Conservation (phyloP, 169 alveolate species). For the Eimeria zaria region DNA sequence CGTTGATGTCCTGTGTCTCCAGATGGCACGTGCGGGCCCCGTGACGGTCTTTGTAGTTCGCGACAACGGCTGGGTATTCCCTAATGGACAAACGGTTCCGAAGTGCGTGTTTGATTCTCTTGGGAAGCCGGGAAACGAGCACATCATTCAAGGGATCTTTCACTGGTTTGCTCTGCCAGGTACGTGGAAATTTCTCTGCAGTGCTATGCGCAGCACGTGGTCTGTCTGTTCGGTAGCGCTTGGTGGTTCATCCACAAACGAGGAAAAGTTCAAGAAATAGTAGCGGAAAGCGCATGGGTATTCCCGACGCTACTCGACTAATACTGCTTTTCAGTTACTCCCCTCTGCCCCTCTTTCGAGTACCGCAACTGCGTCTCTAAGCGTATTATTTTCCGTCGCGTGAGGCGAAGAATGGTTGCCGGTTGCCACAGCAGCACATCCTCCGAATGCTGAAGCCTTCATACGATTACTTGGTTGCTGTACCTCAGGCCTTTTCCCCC, state of each 20-base stretch:
- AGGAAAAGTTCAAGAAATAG: not conserved
- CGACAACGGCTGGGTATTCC: constrained; percentile 83
- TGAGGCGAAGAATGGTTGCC: not conserved
- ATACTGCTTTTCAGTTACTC: not conserved
- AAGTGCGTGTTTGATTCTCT: constrained; percentile 79
- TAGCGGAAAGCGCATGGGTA: not conserved
- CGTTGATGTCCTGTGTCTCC: not conserved
- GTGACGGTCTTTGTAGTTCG: constrained; percentile 80
- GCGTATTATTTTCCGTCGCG: not conserved
- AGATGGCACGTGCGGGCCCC: constrained; percentile 76
- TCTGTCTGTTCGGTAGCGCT: not conserved
- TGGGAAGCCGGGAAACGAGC: constrained; percentile 51
- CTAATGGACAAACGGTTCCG: constrained; percentile 82
- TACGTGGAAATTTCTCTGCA: not conserved
- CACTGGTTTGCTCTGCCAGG: constrained; percentile 78
- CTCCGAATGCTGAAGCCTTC: not conserved
- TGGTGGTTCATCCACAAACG: not conserved
- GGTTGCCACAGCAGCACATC: not conserved
- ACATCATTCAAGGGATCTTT: constrained; percentile 50
- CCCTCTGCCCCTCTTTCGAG: not conserved
- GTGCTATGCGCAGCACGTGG: not conserved
- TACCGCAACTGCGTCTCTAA: not conserved
- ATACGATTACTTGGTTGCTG: not conserved
- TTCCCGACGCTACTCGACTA: not conserved
- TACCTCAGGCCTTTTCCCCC: constrained; percentile 32